Evolutionary conservation across 495 filamentous ascomycete species (phyloP), one percentile per base, ranked within the genome.

Genomic region (Bryoglossum gracile): DNA sequence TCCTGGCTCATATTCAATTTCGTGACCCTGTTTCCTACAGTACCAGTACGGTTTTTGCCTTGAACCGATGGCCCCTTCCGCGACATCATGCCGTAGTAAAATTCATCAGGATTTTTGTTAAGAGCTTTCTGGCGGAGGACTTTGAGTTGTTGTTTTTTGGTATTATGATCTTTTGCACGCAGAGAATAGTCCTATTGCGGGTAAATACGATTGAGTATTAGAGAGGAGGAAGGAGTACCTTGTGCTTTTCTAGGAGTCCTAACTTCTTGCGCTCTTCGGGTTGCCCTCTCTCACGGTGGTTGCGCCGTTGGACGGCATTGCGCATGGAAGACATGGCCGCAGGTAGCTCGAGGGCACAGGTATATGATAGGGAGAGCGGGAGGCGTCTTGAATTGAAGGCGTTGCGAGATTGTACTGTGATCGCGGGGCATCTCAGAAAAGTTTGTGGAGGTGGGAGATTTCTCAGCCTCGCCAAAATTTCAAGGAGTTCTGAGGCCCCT

Each of bases 31-130:
- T 78, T 76, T 23, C 82, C 79, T 45, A 75, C 66, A 1, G 63
- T 71, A 19, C 81, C 75, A 19, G 60, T 70, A 14, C 42, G 35
- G 11, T 66, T 62, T 39, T 59, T 58, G 4, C 51, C 55, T 34
- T 32, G 46, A 0, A 48, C 51, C 8, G 66, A 50, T 6, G 66
- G 66, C 14, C 72, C 71, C 24, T 62, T 58, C 25, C 72, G 71
- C 41, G 70, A 75, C 65, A 94, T 76, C 92, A 98, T 98, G 19
- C 82, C 84, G 61, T 87, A 95, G 68, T 86, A 82, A 72, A 97
- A 98, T 66, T 95, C 89, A 79, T 98, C 92, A 33, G 90, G 88
- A 65, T 98, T 97, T 53, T 87, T 83, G 34, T 92, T 81, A 47
- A 77, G 73, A 18, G 84, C 91, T 68, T 95, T 95, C 51, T 83